These are phyloP conservation scores for Metarhizium humberi DNA, from an alignment of 2,329 filamentous ascomycete species.

Conservation along the genomic window DNA sequence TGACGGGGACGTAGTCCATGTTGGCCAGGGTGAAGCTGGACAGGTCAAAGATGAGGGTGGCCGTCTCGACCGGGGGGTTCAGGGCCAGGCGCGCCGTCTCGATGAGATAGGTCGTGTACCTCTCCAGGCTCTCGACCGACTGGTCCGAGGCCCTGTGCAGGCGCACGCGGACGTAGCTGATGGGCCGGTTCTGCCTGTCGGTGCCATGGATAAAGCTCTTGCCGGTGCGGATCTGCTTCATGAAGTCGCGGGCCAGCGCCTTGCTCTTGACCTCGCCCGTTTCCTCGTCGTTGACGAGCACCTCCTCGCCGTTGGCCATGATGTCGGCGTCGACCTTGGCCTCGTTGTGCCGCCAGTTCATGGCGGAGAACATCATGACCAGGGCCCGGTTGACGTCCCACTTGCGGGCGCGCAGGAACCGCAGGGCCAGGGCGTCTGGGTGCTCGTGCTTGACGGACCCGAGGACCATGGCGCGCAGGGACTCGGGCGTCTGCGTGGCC, in stretches of 20 bases:
- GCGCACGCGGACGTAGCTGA: constrained; percentile 26
- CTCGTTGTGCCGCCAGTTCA: constrained; percentile 27
- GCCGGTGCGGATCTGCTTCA: constrained; percentile 26
- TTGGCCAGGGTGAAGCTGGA: constrained; percentile 61
- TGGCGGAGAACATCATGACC: constrained; percentile 26
- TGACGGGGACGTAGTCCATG: constrained; percentile 69
- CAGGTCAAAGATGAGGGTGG: constrained; percentile 60
- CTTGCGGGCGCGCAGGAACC: constrained; percentile 30
- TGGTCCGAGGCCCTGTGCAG: constrained; percentile 23
- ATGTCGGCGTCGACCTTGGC: constrained; percentile 21
- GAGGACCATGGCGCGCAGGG: constrained; percentile 11
- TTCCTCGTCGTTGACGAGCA: constrained; percentile 19
- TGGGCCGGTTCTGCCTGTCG: constrained; percentile 24
- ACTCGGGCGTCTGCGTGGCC: constrained; percentile 1
- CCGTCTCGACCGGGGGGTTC: constrained; percentile 10
- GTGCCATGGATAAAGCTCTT: constrained; percentile 28
- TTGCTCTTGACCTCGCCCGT: constrained; percentile 9
- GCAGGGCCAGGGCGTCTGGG: constrained; percentile 28
- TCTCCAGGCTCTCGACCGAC: constrained; percentile 23
- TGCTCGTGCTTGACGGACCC: constrained; percentile 17
- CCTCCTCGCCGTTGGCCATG: constrained; percentile 22
- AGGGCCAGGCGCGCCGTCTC: constrained; percentile 18
- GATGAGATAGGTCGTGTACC: constrained; percentile 29
- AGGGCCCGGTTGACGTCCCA: constrained; percentile 30
- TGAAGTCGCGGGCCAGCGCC: constrained; percentile 14